Base-by-base conservation (phyloP, 1,139 yeast genomes). In the Protomyces macrosporus region DNA sequence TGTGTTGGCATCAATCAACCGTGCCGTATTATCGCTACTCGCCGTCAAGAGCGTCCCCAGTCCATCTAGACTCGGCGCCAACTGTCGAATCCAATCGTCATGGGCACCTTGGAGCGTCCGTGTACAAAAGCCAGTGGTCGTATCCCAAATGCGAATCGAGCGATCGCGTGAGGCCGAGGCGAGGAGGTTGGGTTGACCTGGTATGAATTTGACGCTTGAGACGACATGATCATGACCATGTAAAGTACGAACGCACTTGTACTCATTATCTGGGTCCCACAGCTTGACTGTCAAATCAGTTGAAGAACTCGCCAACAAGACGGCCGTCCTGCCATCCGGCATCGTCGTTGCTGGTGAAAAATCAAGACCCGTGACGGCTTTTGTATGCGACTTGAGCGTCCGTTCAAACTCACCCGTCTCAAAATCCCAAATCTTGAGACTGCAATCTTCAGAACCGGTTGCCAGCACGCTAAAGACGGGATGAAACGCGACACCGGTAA, bases 151-250 rank as follows among this genome's bases (percentile, higher is more conserved):
- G 67, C 86, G 84, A 2, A 89, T 81, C 0, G 89, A 77, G 32
- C 79, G 80, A 73, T 91, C 98, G 67, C 97, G 79, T 2, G 96
- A 88, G 23, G 86, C 89, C 3, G 91, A 84, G 59, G 87, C 83
- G 33, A 90, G 73, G 48, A 75, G 77, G 16, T 73, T 72, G 2
- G 81, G 79, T 50, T 72, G 67, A 0, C 75, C 68, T 35, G 82
- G 79, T 39, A 81, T 77, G 72, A 88, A 87, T 34, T 78, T 76
- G 10, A 89, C 77, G 1, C 84, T 78, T 0, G 96, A 87, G 0
- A 91, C 84, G 1, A 95, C 85, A 73, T 90, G 97, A 67, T 90
- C 96, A 74, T 91, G 98, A n/a, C 97, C 97, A 0, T 85, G 77
- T 30, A 91, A 76, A 0, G 90, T 85, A 55, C 90, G 79, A 2